Evolutionary conservation across 768 basidiomycete genomes (phyloP).

Genomic region (Mrakia frigida): DNA sequence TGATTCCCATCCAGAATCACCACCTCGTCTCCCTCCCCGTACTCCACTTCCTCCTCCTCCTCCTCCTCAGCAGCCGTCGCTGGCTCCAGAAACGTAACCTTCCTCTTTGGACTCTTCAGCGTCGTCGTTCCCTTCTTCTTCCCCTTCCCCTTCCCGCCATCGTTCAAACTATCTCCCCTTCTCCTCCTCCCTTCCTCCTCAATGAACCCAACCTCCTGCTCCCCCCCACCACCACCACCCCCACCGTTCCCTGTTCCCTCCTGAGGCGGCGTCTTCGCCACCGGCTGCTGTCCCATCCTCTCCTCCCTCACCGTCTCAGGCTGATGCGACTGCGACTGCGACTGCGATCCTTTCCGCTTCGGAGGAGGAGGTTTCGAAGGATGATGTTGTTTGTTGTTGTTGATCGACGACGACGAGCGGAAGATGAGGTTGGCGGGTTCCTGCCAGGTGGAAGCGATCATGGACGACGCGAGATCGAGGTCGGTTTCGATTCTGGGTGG

Average conservation of each 20-base stretch:
- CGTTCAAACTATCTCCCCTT: not conserved
- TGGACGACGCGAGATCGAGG: conserved; percentile 31
- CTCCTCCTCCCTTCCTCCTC: conserved; percentile 30
- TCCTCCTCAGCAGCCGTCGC: not conserved
- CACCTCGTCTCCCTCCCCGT: not conserved
- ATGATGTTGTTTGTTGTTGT: not conserved
- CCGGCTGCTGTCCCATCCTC: conserved; percentile 23
- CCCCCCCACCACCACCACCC: conserved; percentile 7
- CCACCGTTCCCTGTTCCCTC: conserved; percentile 28
- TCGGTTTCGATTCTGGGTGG: conserved; percentile 7
- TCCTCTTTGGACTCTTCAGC: conserved; percentile 35
- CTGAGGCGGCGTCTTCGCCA: conserved; percentile 2
- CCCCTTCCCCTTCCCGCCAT: conserved; percentile 18
- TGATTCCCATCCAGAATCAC: conserved; percentile 11
- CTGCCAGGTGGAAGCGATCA: conserved; percentile 23
- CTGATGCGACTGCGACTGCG: too few relatives aligned
- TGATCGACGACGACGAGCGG: not conserved
- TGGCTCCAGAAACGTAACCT: conserved; percentile 42
- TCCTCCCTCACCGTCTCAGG: conserved; percentile 20
- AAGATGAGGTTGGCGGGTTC: conserved; percentile 22
- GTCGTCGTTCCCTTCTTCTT: conserved; percentile 32
- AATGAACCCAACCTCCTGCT: conserved; percentile 13
- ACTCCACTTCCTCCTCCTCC: not conserved
- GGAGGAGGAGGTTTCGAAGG: conserved; percentile 7
- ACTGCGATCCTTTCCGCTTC: not conserved